Evolutionary conservation across 1,284 basidiomycete genomes (phyloP), one percentile per base, ranked within the genome.

Genomic region (Ceratobasidium sp.): DNA sequence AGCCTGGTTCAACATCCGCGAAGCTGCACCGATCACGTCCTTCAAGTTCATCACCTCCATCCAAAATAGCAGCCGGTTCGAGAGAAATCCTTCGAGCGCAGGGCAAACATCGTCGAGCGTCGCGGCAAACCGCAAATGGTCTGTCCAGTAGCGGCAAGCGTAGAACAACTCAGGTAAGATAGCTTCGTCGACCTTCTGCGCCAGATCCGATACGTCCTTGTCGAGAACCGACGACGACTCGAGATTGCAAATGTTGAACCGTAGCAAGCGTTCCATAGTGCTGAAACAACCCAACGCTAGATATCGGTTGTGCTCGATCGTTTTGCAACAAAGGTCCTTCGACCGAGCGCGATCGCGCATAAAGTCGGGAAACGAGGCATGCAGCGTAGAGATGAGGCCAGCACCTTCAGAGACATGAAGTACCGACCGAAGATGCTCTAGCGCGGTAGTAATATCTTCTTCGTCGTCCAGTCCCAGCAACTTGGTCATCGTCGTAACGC

Each of bases 221-320:
- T 53, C 64, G 1, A 44, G 50, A 22, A 44, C 11, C 41, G 5
- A 54, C 9, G 59, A 62, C 41, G 59, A 62, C 5, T 45, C 59
- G 4, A 45, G 19, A 1, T 24, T n/a, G 22, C 59, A 44, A 7
- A 62, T 62, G 19, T 62, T 62, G 41, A 62, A 62, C 31, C 41
- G 59, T n/a, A 62, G 41, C 59, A 62, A 45, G 6, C 53, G 14
- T 41, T 41, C 22, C 64, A 66, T 66, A 4, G n/a, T 36, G 19
- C 41, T 33, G 50, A 66, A 66, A 22, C 64, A 66, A 2, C 2
- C 17, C 4, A 11, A 2, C 0, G 60, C 1, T 8, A 63, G 44
- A 1, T 47, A 27, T 4, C 44, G 6, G 33, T 29, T 2, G 45
- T 51, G 63, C 45, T 50, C 15, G 4, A 8, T 29, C 24, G n/a